A percentile compares a stretch with the other conserved stretches of the same genome.
Conservation (phyloP, 2,329 filamentous ascomycete genomes). For the Fusarium cyanostomum region DNA sequence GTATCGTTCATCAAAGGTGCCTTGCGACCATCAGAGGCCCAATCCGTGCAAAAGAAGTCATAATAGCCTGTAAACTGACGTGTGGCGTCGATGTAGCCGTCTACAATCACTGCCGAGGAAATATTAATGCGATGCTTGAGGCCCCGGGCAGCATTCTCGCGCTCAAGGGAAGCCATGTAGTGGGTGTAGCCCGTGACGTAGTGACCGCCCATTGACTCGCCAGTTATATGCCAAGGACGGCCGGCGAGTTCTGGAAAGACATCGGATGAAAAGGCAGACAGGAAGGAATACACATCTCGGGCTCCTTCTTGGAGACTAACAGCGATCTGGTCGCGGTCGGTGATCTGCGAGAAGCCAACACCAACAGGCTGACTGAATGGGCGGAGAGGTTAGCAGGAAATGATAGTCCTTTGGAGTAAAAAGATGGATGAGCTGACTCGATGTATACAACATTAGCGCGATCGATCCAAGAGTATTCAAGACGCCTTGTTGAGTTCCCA, state of each 20-base stretch:
- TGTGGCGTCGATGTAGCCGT: constrained; percentile 29
- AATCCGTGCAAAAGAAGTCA: constrained; percentile 27
- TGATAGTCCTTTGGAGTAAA: accelerated
- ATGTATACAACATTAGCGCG: constrained; percentile 28
- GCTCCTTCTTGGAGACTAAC: constrained; percentile 21
- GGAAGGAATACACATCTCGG: constrained; percentile 20
- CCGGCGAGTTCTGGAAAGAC: constrained; percentile 22
- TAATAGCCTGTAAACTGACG: constrained; percentile 24
- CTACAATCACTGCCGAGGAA: constrained; percentile 18
- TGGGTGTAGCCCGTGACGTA: constrained; percentile 30
- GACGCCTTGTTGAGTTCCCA: constrained; percentile 23
- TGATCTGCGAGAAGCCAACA: constrained; percentile 30
- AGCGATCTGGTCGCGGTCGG: constrained; percentile 23
- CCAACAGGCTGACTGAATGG: constrained; percentile 21
- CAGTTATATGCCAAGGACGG: constrained; percentile 28
- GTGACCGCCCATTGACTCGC: constrained; percentile 34
- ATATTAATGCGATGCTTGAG: not conserved
- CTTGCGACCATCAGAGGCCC: constrained; percentile 14
- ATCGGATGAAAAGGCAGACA: constrained; percentile 6
- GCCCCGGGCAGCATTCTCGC: not conserved
- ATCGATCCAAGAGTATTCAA: constrained; percentile 27
- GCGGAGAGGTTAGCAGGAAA: not conserved
- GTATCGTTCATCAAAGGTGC: constrained; percentile 19
- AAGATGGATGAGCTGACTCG: constrained; percentile 12
- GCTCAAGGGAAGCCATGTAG: constrained; percentile 12